Evolutionary conservation across 2,329 filamentous ascomycete species (phyloP).

Genomic region (Aureobasidium sp.): DNA sequence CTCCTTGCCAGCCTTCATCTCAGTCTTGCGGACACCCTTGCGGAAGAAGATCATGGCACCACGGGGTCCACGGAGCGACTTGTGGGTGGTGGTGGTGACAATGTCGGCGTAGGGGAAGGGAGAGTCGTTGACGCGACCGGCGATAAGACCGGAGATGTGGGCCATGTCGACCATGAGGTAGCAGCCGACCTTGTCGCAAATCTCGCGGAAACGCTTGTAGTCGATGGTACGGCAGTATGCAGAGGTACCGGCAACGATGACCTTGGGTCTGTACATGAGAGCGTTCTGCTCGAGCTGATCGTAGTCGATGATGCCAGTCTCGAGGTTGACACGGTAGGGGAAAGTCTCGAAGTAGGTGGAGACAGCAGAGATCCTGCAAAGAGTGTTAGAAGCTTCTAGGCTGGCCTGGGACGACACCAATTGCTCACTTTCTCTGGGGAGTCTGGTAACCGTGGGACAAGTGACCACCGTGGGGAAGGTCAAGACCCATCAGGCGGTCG

Average conservation of each 20-base stretch:
- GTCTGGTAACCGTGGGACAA: constrained; percentile 97
- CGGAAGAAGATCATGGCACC: constrained; percentile 99
- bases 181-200: constrained; percentile 83
- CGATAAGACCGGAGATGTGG: constrained; percentile 90
- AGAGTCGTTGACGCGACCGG: constrained; percentile 81
- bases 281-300: constrained; percentile 82
- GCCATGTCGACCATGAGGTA: constrained; percentile 96
- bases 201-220: constrained; percentile 85
- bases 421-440: constrained; percentile 65
- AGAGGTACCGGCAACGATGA: constrained; percentile 89
- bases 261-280: constrained; percentile 84
- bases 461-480: constrained; percentile 90
- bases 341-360: constrained; percentile 99
- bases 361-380: constrained; percentile 72
- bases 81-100: constrained; percentile 97
- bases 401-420: neutral
- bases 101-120: constrained; percentile 89
- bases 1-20: constrained; percentile 79
- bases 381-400: neutral
- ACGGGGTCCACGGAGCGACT: constrained; percentile 88
- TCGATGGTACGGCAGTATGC: constrained; percentile 96
- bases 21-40: constrained; percentile 76
- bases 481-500: constrained; percentile 93
- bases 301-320: constrained; percentile 93
- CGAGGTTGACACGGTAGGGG: constrained; percentile 84